These are phyloP conservation scores for Magnusiomyces suaveolens DNA, from an alignment of 1,139 yeast species.

Conservation along the genomic window DNA sequence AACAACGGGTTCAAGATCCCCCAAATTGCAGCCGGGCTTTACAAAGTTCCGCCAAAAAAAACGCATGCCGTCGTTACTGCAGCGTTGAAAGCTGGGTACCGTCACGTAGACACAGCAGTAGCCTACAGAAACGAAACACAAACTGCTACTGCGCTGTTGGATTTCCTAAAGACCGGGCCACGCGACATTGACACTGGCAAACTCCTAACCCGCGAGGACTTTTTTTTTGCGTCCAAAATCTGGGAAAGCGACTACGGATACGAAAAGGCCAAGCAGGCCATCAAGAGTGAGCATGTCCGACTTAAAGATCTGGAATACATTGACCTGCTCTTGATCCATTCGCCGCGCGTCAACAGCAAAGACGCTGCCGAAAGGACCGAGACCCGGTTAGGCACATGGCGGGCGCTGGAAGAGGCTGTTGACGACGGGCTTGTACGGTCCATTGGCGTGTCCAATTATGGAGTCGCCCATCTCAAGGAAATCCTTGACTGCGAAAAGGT, in stretches of 20 bases:
- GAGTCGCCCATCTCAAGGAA: conserved; percentile 35
- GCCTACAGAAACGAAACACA: conserved; percentile 49
- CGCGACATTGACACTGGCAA: conserved; percentile 26
- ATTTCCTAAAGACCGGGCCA: conserved; percentile 28
- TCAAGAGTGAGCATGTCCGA: conserved; percentile 40
- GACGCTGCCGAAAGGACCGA: conserved; percentile 15
- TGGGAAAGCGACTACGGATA: conserved; percentile 51
- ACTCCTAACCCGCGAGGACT: conserved; percentile 33
- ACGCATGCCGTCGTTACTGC: conserved; percentile 39
- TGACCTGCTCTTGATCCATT: conserved; percentile 36
- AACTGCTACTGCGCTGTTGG: conserved; percentile 42
- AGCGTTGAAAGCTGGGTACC: conserved; percentile 55
- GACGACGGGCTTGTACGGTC: conserved; percentile 30
- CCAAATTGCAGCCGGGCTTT: conserved; percentile 49
- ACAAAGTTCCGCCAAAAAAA: conserved; percentile 36
- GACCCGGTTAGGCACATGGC: conserved; percentile 36
- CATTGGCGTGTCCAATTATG: conserved; percentile 40
- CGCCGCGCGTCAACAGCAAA: conserved; percentile 26
- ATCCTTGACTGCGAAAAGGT: conserved; percentile 33
- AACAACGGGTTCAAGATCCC: conserved; percentile 40
- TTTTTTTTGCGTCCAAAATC: conserved; percentile 64
- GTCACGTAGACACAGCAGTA: conserved; percentile 59
- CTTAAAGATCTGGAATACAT: conserved; percentile 42
- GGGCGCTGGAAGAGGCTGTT: conserved; percentile 38
- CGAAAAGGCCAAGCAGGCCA: conserved; percentile 46